Conservation (phyloP, 2,329 filamentous ascomycete genomes). For the Fusarium ramigenum region DNA sequence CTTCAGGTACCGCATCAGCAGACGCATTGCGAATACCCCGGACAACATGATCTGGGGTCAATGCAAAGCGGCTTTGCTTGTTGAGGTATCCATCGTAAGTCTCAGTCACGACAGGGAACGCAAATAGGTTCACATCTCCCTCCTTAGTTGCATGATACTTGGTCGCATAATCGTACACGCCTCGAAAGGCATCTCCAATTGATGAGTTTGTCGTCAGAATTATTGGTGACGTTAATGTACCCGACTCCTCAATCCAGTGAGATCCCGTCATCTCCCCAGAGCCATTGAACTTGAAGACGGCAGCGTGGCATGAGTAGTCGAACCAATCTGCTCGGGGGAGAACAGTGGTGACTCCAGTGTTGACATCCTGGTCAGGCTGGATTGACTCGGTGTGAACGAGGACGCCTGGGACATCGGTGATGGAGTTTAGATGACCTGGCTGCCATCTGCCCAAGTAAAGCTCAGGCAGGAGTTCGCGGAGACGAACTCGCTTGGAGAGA, state of each 20-base stretch:
- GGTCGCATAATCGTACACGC: constrained; percentile 65
- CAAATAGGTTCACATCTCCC: constrained; percentile 60
- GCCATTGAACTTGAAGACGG: constrained; percentile 71
- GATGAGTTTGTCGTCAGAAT: constrained; percentile 67
- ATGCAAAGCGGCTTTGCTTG: constrained; percentile 63
- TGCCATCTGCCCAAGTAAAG: constrained; percentile 55
- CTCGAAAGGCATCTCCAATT: constrained; percentile 67
- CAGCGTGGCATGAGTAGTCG: constrained; percentile 56
- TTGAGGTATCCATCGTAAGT: constrained; percentile 72
- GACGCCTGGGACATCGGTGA: constrained; percentile 62
- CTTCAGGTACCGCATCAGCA: constrained; percentile 64
- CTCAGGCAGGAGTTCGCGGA: constrained; percentile 57
- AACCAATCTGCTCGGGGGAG: constrained; percentile 57
- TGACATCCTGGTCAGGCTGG: constrained; percentile 49
- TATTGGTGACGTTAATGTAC: constrained; percentile 67
- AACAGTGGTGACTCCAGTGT: constrained; percentile 62
- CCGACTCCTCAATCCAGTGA: constrained; percentile 70
- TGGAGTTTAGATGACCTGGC: constrained; percentile 57
- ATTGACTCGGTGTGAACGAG: constrained; percentile 58
- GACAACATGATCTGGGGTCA: constrained; percentile 64
- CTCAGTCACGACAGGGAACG: constrained; percentile 68
- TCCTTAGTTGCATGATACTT: constrained; percentile 54
- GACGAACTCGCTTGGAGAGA: constrained; percentile 25
- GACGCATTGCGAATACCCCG: constrained; percentile 62
- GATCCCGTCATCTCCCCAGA: constrained; percentile 69